phyloP scores from a whole-genome alignment of 1,284 basidiomycete species.

The Fomes fomentarius region DNA sequence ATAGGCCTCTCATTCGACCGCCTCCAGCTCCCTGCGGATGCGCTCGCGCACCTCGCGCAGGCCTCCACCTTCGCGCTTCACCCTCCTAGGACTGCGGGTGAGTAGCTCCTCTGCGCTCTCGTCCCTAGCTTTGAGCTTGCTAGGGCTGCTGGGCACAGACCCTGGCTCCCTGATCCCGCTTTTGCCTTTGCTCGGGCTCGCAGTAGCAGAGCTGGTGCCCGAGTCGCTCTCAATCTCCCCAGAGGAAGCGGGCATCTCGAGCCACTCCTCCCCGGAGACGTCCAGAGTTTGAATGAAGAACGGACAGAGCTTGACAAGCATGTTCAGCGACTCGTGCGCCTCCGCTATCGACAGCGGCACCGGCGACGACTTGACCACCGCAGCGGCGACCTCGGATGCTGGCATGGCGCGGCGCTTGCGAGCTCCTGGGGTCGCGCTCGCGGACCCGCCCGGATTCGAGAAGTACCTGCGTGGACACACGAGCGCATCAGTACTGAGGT shows the following conservation, averaged over 20 bases:
- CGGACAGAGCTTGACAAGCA: conserved; percentile 71
- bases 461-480: conserved; percentile 56
- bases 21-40: conserved; percentile 73
- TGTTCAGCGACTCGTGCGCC: conserved; percentile 69
- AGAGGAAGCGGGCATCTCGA: conserved; percentile 70
- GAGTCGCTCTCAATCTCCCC: conserved; percentile 3
- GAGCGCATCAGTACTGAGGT: not conserved
- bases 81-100: conserved; percentile 67
- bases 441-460: conserved; percentile 54
- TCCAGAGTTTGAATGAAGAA: conserved; percentile 72
- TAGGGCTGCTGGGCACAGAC: conserved; percentile 35
- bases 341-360: conserved; percentile 77
- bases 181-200: conserved; percentile 20
- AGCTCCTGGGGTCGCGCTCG: conserved; percentile 48
- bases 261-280: conserved; percentile 73
- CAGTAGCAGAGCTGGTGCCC: not conserved
- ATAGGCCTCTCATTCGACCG: conserved; percentile 15
- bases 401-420: conserved; percentile 74
- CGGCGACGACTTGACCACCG: conserved; percentile 76
- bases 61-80: conserved; percentile 70
- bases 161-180: conserved; percentile 16
- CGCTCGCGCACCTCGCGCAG: conserved; percentile 78
- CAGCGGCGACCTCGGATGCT: conserved; percentile 60
- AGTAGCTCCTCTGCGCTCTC: conserved; percentile 62
- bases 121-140: conserved; percentile 39